Conservation (phyloP, 805 yeast species). For the Saccharomycopsis amapae region DNA sequence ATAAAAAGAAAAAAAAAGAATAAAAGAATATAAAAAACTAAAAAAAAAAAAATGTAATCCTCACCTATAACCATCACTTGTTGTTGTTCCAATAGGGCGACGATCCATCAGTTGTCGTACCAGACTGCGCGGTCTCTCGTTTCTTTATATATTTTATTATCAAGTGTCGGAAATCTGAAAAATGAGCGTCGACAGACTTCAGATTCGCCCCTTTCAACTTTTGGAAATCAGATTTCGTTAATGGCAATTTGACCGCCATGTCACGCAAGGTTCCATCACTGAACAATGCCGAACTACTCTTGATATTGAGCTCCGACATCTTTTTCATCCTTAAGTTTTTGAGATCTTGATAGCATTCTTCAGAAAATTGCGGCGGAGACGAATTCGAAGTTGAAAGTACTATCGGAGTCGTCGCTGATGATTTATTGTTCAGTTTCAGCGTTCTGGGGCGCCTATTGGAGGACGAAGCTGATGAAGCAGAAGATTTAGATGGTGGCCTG, state of each 20-base stretch:
- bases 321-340: constrained; percentile 36
- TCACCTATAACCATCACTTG: too few species aligned
- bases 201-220: constrained; percentile 32
- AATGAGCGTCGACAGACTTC: constrained; percentile 28
- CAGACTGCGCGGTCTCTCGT: not conserved
- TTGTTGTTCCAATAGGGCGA: too few species aligned
- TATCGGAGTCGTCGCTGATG: not conserved
- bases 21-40: too few species aligned
- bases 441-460: too few species aligned
- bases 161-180: constrained; percentile 34
- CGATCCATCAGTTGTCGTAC: not conserved
- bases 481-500: not conserved
- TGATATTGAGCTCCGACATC: constrained; percentile 35
- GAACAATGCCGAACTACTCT: constrained; percentile 31
- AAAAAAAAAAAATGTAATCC: too few species aligned
- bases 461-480: not conserved
- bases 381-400: not conserved
- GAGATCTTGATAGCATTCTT: constrained; percentile 29
- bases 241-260: constrained; percentile 51
- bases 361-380: constrained; percentile 23
- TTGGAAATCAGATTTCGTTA: constrained; percentile 39
- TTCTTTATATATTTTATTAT: constrained; percentile 28
- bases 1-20: too few species aligned
- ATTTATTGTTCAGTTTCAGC: not conserved
- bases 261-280: constrained; percentile 40